Evolutionary conservation across 768 basidiomycete genomes (phyloP), one percentile per base, ranked within the genome.

Genomic region (Dacryopinax spathularia): DNA sequence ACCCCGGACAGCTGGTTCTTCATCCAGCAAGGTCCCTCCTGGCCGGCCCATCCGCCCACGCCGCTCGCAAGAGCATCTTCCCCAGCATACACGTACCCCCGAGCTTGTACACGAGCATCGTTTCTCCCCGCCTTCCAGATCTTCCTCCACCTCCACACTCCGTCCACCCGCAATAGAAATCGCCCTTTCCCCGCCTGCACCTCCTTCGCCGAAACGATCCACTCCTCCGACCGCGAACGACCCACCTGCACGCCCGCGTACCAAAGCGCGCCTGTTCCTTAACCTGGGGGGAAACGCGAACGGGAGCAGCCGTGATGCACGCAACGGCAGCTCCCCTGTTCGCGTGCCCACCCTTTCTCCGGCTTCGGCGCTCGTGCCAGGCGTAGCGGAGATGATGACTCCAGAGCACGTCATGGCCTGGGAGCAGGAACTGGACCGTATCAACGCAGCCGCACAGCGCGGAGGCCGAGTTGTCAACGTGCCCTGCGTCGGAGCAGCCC

Each of bases 231-330:
- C 48, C 9, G 48, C 48, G 48, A 56, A 56, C 48, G 48, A 56
- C 48, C 48, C 48, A 5, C 48, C 48, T 29, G 48, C 48, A 31
- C 22, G 48, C 3, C 48, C 48, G 13, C 22, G 48, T 15, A 56
- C 48, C 6, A 56, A 56, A 31, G 48, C 48, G 13, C 77, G 78
- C 61, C 76, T 89, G 48, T 39, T 35, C 2, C 80, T 80, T 64
- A 84, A 81, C 69, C 82, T 86, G 20, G 91, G 89, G 87, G 81
- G 88, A 9, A 80, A 87, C 63, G 89, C 89, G 12, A 88, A 90
- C 76, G 86, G 87, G 29, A 81, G 89, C 67, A 77, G 80, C 66
- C 85, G 85, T 39, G 78, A 82, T 60, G 72, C 86, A 67, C 83
- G 81, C 15, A 79, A 81, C 61, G 81, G 89, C 62, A 81, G 80